These are phyloP conservation scores for Alternaria conjuncta DNA, from an alignment of 2,329 filamentous ascomycete genomes.

Conservation along the genomic window DNA sequence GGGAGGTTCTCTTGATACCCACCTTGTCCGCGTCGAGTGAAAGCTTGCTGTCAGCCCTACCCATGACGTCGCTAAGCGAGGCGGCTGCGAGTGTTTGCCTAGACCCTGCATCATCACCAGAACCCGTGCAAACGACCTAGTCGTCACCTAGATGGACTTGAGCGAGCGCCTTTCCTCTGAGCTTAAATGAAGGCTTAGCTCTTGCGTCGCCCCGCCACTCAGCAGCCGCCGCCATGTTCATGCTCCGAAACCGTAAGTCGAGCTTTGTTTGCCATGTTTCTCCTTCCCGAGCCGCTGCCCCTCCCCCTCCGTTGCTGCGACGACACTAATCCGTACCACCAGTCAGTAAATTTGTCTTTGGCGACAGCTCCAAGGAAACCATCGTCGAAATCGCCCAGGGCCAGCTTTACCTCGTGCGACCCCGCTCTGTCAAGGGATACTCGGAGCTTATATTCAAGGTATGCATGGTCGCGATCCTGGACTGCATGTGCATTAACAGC, in stretches of 20 bases:
- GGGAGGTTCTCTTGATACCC: neutral
- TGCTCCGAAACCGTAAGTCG: constrained; percentile 50
- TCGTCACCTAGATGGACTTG: constrained; percentile 20
- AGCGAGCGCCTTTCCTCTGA: constrained; percentile 20
- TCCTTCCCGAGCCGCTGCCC: constrained; percentile 24
- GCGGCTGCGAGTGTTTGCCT: constrained; percentile 7
- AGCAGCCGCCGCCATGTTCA: constrained; percentile 45
- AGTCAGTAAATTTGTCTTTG: constrained; percentile 94
- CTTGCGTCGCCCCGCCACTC: constrained; percentile 5
- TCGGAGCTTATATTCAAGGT: constrained; percentile 88
- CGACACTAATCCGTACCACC: constrained; percentile 32
- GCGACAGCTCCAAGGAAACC: constrained; percentile 86
- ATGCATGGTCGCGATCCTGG: neutral
- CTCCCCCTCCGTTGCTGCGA: constrained; percentile 36
- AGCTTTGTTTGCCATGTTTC: constrained; percentile 15
- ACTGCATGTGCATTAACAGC: neutral
- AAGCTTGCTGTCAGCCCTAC: neutral
- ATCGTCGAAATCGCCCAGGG: constrained; percentile 94
- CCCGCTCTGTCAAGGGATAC: constrained; percentile 93
- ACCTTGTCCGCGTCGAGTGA: neutral
- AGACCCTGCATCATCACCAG: constrained; percentile 24
- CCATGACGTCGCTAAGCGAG: constrained; percentile 18
- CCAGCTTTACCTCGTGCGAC: constrained; percentile 95
- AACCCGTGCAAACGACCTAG: constrained; percentile 17
- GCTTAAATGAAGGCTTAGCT: constrained; percentile 29